These are phyloP conservation scores for Neocucurbitaria cava DNA, from an alignment of 2,329 filamentous ascomycete genomes.

Conservation along the genomic window DNA sequence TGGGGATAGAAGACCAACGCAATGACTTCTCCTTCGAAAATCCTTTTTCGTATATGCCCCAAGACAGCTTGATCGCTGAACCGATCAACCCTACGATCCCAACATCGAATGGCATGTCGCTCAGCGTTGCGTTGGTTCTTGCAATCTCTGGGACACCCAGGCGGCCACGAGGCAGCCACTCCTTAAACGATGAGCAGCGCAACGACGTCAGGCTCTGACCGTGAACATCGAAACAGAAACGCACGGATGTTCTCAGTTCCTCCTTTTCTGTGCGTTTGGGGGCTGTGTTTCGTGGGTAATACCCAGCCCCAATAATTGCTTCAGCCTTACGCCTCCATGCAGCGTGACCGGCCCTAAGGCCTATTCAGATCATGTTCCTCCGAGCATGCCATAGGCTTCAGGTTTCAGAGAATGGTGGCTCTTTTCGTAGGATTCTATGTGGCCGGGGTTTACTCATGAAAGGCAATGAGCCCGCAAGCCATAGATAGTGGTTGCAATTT, in stretches of 20 bases:
- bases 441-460: neutral
- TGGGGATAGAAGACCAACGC: conserved; percentile 4
- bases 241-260: neutral
- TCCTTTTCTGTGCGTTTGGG: neutral
- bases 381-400: neutral
- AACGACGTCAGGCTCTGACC: neutral
- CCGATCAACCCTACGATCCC: conserved; percentile 2
- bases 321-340: conserved; percentile 10
- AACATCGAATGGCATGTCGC: conserved; percentile 9
- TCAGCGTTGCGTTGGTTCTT: neutral
- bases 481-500: neutral
- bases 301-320: conserved; percentile 1
- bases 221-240: neutral
- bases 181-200: neutral
- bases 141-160: neutral
- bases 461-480: neutral
- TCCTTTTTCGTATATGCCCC: conserved; percentile 14
- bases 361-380: neutral
- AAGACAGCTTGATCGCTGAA: conserved; percentile 12
- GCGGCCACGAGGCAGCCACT: neutral
- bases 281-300: neutral
- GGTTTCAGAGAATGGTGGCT: neutral
- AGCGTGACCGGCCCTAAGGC: neutral
- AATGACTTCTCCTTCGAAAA: conserved; percentile 16
- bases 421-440: neutral